A percentile compares a stretch with the other conserved stretches of the same genome.
phyloP scores from a whole-genome alignment of 139 green algal species.

The Picochlorum costavermella region DNA sequence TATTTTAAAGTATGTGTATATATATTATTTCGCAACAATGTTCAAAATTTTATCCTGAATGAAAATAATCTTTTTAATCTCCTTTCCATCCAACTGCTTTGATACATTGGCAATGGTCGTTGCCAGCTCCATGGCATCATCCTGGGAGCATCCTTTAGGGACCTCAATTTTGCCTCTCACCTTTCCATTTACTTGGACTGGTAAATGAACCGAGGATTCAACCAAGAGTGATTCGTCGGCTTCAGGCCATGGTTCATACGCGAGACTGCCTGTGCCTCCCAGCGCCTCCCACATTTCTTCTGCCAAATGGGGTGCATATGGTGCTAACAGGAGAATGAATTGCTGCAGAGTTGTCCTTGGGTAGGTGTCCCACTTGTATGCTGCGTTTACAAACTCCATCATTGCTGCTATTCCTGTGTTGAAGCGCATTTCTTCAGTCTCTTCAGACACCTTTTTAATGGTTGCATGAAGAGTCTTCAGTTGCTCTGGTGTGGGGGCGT shows the following conservation, averaged over 20 bases:
- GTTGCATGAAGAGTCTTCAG: slow-evolving; percentile 69
- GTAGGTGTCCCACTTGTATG: slow-evolving; percentile 64
- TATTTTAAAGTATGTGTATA: slow-evolving; percentile 26
- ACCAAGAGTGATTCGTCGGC: slow-evolving; percentile 69
- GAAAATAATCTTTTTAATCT: slow-evolving; percentile 92
- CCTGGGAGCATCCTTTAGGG: slow-evolving; percentile 44
- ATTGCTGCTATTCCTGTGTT: slow-evolving; percentile 96
- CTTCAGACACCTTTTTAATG: slow-evolving; percentile 91
- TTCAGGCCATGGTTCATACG: slow-evolving; percentile 78
- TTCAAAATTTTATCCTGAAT: slow-evolving; percentile 90
- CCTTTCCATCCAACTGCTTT: slow-evolving; percentile 64
- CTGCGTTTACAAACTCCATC: slow-evolving; percentile 98
- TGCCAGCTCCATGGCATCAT: slow-evolving; percentile 61
- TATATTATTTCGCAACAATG: slow-evolving; percentile 52
- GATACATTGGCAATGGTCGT: slow-evolving; percentile 32
- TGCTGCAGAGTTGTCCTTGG: slow-evolving; percentile 58
- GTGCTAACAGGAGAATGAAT: slow-evolving; percentile 86
- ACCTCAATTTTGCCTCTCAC: slow-evolving; percentile 77
- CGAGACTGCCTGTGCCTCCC: slow-evolving; percentile 45
- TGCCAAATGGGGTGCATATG: slow-evolving; percentile 91
- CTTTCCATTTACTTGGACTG: slow-evolving; percentile 89
- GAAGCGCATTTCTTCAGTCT: slow-evolving; percentile 94
- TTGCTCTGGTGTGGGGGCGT: slow-evolving; percentile 68
- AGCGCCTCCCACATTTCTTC: slow-evolving; percentile 81
- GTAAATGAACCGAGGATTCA: slow-evolving; percentile 68